Evolutionary conservation across 1,139 yeast genomes (phyloP), one percentile per base, ranked within the genome.

Genomic region (Suhomyces maxii): DNA sequence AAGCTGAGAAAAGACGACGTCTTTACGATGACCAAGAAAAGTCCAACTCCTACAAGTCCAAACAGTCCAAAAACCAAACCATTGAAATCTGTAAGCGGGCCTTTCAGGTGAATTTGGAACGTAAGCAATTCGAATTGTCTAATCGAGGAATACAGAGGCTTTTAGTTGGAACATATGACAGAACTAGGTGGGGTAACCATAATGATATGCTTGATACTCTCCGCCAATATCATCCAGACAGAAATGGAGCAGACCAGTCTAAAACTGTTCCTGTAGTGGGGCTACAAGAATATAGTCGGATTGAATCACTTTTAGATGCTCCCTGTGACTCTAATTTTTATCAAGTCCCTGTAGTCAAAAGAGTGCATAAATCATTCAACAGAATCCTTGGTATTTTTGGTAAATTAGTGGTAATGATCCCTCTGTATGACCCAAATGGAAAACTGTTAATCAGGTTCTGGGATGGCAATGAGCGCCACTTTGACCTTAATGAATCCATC

Each of bases 1-100:
- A 66, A 48, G 60, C 63, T 9, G 54, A 66, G 49, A 58, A 64
- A 52, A 51, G 79, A 51, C 54, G 64, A 43, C 50, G 55, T 50
- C 49, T 42, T 25, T 48, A 46, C 28, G 42, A 36, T 11, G 46
- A 42, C 12, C 33, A 34, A 7, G 41, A 37, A 23, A 28, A 11
- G n/a, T 28, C 31, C n/a, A 28, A 9, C 31, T 12, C 36, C n/a
- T 14, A 28, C n/a, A 10, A 14, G 25, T 10, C 7, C 31, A 12
- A 38, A 7, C 39, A 26, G 23, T 28, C 38, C 28, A 6, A 7
- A n/a, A 8, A 34, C n/a, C 13, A 8, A 26, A 12, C 37, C 33
- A 26, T 34, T 5, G 11, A n/a, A 13, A 11, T 39, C n/a, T 25
- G 26, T 13, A 33, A 34, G 26, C 37, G 34, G 9, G 26, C 42